These are phyloP conservation scores for Simplicillium sp. DNA, from an alignment of 2,329 filamentous ascomycete genomes.

Conservation along the genomic window DNA sequence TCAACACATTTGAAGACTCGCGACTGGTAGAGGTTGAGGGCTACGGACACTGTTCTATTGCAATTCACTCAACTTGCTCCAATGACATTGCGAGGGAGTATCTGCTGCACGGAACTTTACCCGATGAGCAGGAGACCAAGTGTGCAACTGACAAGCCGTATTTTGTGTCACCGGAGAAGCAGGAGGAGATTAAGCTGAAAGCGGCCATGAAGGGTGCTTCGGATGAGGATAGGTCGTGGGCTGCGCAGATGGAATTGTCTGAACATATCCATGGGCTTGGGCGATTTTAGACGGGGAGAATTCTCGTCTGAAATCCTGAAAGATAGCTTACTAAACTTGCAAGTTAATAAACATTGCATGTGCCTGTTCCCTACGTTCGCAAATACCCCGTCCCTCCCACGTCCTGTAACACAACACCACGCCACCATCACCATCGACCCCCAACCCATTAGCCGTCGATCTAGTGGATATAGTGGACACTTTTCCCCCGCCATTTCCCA, in stretches of 20 bases:
- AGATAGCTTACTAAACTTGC: no score
- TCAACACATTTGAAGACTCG: slow-evolving; percentile 23
- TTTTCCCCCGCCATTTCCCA: no score
- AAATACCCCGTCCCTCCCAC: no score
- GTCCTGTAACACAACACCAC: no score
- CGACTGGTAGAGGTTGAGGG: slow-evolving; percentile 29
- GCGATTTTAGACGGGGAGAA: no score
- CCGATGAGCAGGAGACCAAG: slow-evolving; percentile 18
- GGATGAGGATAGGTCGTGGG: slow-evolving; percentile 2
- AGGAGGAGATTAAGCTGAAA: background rate
- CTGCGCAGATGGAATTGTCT: background rate
- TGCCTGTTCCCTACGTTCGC: no score
- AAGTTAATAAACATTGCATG: no score
- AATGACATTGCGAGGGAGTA: slow-evolving; percentile 24
- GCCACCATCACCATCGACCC: no score
- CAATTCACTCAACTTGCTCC: slow-evolving; percentile 25
- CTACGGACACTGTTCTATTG: slow-evolving; percentile 31
- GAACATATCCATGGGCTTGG: no score
- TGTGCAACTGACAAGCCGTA: slow-evolving; percentile 29
- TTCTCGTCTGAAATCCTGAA: no score
- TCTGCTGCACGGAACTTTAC: slow-evolving; percentile 26
- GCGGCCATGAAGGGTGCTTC: background rate
- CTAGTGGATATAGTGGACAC: no score
- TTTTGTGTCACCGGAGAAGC: slow-evolving; percentile 20
- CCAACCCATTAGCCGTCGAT: no score